A percentile compares a stretch with the other conserved stretches of the same genome.
phyloP scores from a whole-genome alignment of 2,329 filamentous ascomycete species.

The Colletotrichum sp. region DNA sequence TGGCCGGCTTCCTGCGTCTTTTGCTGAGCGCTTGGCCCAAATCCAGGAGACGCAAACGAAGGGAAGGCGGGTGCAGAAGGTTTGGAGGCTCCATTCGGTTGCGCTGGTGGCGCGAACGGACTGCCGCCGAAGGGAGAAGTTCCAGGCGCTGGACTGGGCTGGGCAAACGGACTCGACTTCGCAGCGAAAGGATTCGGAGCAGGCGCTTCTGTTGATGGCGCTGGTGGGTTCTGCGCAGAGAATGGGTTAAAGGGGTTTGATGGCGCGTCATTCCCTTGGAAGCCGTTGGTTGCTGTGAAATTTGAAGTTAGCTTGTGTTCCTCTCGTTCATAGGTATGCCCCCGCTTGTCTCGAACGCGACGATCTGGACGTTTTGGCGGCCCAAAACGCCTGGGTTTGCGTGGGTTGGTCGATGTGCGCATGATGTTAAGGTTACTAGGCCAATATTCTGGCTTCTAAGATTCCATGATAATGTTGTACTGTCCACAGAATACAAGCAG shows the following conservation, averaged over 20 bases:
- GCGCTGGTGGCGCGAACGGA: neutral
- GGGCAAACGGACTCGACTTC: neutral
- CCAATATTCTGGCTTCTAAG: neutral
- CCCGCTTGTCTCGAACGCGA: neutral
- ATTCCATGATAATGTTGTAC: neutral
- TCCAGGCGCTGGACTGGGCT: neutral
- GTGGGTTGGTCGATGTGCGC: neutral
- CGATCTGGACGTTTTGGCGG: neutral
- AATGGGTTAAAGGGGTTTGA: constrained; percentile 8
- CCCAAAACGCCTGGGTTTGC: neutral
- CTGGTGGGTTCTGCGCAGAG: neutral
- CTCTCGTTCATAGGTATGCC: neutral
- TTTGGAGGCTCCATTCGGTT: neutral
- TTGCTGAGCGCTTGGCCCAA: neutral
- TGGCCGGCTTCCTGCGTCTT: neutral
- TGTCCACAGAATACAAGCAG: neutral
- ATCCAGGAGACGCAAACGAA: neutral
- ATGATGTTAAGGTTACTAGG: neutral
- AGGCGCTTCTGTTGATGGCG: neutral
- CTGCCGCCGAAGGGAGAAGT: neutral
- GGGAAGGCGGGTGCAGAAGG: neutral
- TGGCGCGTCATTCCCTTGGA: neutral
- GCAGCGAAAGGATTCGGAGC: constrained; percentile 4
- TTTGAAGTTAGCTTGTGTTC: constrained; percentile 7
- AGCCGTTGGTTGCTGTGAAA: neutral